Conservation (phyloP, 192 early-diverging fungal genomes). For the Phycomyces blakesleeanus region DNA sequence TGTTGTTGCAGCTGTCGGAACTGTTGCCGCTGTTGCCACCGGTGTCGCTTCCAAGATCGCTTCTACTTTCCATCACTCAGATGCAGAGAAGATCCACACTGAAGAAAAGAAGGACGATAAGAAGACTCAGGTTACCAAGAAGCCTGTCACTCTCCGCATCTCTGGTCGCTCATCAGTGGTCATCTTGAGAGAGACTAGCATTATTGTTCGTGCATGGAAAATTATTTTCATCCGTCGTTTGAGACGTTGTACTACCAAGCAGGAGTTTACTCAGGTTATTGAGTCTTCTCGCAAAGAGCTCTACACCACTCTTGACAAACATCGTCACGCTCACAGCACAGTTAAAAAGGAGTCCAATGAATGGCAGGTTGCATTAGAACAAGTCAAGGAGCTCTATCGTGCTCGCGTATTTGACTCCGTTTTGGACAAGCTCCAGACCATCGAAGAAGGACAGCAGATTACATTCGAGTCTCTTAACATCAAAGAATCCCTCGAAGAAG, state of each 20-base stretch:
- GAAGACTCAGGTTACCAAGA: constrained; percentile 1
- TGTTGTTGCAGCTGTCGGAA: constrained; percentile 15
- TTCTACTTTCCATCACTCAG: neutral
- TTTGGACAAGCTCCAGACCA: constrained; percentile 6
- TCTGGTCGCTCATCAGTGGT: constrained; percentile 5
- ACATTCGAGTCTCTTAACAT: neutral
- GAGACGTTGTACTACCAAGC: constrained; percentile 7
- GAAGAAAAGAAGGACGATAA: neutral
- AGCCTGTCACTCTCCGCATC: constrained; percentile 6
- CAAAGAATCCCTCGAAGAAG: neutral
- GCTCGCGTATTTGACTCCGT: constrained; percentile 21
- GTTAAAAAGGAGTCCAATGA: neutral
- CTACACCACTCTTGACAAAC: constrained; percentile 12
- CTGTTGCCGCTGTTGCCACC: constrained; percentile 4
- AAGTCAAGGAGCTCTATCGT: constrained; percentile 24
- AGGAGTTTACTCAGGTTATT: constrained; percentile 4
- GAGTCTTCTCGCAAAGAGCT: constrained; percentile 18
- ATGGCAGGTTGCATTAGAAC: constrained; percentile 19
- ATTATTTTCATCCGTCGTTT: constrained; percentile 21
- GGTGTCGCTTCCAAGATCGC: constrained; percentile 8
- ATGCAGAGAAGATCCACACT: neutral
- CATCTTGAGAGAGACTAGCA: constrained; percentile 12
- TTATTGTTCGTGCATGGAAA: constrained; percentile 14
- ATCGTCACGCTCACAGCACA: neutral
- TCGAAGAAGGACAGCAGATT: neutral